A percentile compares a stretch with the other conserved stretches of the same genome.
Evolutionary conservation across 2,329 filamentous ascomycete genomes (phyloP).

Genomic region (Apiospora phragmitis): DNA sequence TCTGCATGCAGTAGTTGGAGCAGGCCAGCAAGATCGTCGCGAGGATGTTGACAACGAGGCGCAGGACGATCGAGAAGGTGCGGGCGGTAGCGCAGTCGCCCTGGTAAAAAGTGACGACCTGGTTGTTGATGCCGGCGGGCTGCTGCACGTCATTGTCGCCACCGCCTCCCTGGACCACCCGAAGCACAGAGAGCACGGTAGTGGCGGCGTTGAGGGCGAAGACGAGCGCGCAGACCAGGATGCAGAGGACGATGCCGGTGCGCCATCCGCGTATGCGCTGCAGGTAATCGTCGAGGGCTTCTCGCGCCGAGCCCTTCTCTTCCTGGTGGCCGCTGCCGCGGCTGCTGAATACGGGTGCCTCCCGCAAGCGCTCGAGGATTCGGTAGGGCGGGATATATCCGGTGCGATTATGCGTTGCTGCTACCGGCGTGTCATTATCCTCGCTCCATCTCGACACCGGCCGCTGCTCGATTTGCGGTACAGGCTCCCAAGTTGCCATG

Average conservation of each 20-base stretch:
- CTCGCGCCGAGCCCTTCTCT: neutral
- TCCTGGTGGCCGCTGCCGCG: neutral
- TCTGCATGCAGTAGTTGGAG: conserved; percentile 55
- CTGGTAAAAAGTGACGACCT: conserved; percentile 37
- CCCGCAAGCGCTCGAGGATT: neutral
- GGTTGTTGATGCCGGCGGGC: neutral
- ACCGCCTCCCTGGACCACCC: neutral
- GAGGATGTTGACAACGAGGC: conserved; percentile 46
- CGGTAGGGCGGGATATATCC: neutral
- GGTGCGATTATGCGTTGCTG: neutral
- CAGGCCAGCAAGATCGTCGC: conserved; percentile 45
- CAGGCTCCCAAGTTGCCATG: neutral
- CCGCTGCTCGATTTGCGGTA: neutral
- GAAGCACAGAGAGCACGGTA: neutral
- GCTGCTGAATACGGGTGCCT: neutral
- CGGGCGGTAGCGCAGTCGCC: conserved; percentile 39
- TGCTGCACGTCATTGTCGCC: neutral
- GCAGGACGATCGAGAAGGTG: conserved; percentile 41
- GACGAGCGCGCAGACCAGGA: neutral
- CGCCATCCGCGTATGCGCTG: neutral
- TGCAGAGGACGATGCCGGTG: neutral
- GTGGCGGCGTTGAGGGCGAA: neutral
- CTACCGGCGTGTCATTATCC: neutral
- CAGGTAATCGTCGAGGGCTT: neutral
- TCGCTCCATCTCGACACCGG: conserved; percentile 2